Base-by-base conservation (phyloP, 805 yeast genomes). In the Clavispora fructus region DNA sequence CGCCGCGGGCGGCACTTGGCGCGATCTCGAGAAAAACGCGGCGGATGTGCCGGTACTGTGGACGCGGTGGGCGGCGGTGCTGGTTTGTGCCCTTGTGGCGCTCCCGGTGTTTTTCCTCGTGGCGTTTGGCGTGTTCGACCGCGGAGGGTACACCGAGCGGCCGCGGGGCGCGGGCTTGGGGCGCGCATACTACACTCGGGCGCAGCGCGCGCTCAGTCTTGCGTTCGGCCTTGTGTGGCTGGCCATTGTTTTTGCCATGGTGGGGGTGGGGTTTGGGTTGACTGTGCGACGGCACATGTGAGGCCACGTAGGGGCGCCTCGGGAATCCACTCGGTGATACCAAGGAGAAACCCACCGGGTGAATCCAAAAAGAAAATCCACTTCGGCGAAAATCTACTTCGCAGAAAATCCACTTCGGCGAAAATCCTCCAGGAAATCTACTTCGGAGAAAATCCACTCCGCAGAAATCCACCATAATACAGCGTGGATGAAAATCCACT, bases 91-190 rank as follows among this genome's bases (percentile, higher is more conserved):
- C 2, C 55, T 70, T 6, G 40, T 71, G 8, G 53, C 66, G 1
- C 72, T 72, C 26, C 75, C 75, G 6, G 48, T 70, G n/a, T 70
- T 60, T 46, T 68, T 69, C 37, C 54, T 69, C 16, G 39, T 70
- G 10, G 45, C 69, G 4, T 42, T 65, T 9, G 75, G 75, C 3
- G 53, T 62, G 14, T 66, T 70, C 45, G 75, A 71, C 50, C 51
- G 53, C 38, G 57, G 54, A 23, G 61, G 59, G 39, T 48, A 50
- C 28, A 32, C 51, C 17, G 40, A 37, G 29, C 29, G 29, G 12
- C 29, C 40, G 19, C 27, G 29, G 12, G 40, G 29, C 16, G 29
- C 17, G 40, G 29, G 29, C 2, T 23, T 37, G 40, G 29, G 29
- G 40, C 29, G 27, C 25, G 17, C 12, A 14, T 25, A 25, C 29